Conservation (phyloP, 2,329 filamentous ascomycete species). For the Penicillium rolfsii region DNA sequence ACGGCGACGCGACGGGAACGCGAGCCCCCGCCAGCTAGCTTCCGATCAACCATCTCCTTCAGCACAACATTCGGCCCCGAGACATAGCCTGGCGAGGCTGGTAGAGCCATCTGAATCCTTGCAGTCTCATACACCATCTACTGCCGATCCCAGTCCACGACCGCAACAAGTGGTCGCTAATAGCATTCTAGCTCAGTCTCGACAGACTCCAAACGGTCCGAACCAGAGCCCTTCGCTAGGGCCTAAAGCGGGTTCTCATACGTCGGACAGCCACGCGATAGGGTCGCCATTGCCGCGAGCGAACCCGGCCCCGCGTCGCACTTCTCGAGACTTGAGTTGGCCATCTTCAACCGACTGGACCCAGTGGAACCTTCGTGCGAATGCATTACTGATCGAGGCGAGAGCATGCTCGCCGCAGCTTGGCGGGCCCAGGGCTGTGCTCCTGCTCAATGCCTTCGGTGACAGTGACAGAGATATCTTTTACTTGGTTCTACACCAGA, state of each 20-base stretch:
- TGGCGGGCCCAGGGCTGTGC: slow-evolving; percentile 51
- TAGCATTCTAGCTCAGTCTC: background rate
- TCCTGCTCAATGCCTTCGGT: slow-evolving; percentile 62
- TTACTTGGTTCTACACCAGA: slow-evolving; percentile 68
- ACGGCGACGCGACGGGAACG: background rate
- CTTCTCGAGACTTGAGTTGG: background rate
- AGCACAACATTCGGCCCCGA: background rate
- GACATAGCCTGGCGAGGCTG: background rate
- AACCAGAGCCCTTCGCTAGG: background rate
- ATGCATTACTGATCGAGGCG: background rate
- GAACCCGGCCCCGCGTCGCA: background rate
- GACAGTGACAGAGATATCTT: slow-evolving; percentile 55
- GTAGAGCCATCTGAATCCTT: background rate
- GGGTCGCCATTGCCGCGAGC: background rate
- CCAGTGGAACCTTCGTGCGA: slow-evolving; percentile 12
- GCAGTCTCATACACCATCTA: background rate
- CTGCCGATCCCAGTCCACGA: background rate
- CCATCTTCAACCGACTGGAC: slow-evolving; percentile 11
- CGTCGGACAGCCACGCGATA: background rate
- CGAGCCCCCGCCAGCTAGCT: background rate
- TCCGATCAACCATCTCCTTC: slow-evolving; percentile 1
- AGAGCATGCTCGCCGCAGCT: slow-evolving; percentile 5
- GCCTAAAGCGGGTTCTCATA: background rate
- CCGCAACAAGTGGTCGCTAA: background rate
- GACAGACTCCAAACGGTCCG: background rate